Percentiles rank a stretch among this genome's conserved stretches.
Evolutionary conservation across 192 early-diverging fungal species (phyloP).

Genomic region (Phycomyces nitens): DNA sequence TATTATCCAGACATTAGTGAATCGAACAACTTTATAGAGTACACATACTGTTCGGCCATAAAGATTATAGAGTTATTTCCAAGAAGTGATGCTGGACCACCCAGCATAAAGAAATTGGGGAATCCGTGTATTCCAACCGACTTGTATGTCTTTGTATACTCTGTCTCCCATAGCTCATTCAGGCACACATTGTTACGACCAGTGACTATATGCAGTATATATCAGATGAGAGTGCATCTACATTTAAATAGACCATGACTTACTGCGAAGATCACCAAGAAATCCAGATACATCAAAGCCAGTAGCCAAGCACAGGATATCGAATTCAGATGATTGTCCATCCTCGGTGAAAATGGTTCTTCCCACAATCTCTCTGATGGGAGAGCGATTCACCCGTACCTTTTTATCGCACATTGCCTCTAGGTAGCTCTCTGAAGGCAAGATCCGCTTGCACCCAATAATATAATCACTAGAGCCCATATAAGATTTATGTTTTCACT

Average conservation of each 20-base stretch:
- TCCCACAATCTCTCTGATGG: conserved; percentile 35
- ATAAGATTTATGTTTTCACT: too few relatives aligned
- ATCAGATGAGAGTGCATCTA: too few relatives aligned
- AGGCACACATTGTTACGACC: conserved; percentile 35
- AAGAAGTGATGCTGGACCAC: conserved; percentile 50
- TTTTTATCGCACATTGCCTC: conserved; percentile 39
- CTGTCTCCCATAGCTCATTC: conserved; percentile 31
- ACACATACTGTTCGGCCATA: conserved; percentile 39
- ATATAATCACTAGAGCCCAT: conserved; percentile 25
- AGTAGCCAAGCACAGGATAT: conserved; percentile 50
- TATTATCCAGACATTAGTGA: background rate
- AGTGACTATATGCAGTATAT: conserved; percentile 12
- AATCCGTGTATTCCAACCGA: conserved; percentile 42
- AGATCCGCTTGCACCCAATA: conserved; percentile 50
- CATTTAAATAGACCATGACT: too few relatives aligned
- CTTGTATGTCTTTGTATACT: conserved; percentile 39
- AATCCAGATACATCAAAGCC: conserved; percentile 45
- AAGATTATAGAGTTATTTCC: conserved; percentile 49
- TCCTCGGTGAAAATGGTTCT: conserved; percentile 33
- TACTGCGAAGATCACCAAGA: conserved; percentile 21
- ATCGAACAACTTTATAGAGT: background rate
- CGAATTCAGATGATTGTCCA: conserved; percentile 38
- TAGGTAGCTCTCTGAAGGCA: conserved; percentile 40
- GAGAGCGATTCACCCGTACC: conserved; percentile 34
- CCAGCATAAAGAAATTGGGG: conserved; percentile 53